Percentiles rank a stretch among this genome's conserved stretches.
Conservation (phyloP, 2,329 filamentous ascomycete species). For the Cladobotryum protrusum region DNA sequence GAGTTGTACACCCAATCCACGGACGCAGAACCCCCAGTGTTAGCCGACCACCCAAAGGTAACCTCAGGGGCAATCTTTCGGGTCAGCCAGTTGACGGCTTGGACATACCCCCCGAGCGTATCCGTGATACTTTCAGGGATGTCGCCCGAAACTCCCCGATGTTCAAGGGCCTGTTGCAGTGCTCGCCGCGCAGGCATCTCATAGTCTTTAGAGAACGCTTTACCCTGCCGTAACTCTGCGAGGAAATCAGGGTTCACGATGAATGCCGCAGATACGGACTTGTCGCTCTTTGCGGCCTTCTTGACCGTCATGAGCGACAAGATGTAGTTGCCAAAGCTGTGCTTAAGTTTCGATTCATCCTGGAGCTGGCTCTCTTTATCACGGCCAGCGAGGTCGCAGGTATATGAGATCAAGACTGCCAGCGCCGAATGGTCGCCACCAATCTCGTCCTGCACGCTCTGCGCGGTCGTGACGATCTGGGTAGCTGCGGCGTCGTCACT, state of each 20-base stretch:
- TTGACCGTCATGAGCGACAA: conserved; percentile 3
- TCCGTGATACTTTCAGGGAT: background rate
- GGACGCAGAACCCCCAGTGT: conserved; percentile 3
- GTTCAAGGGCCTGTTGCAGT: background rate
- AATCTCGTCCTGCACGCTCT: background rate
- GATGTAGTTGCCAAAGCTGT: conserved; percentile 7
- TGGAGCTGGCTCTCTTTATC: background rate
- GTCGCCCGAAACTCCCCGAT: background rate
- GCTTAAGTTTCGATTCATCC: background rate
- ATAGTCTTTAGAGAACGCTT: background rate
- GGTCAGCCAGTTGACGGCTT: conserved; percentile 7
- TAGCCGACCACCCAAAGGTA: conserved; percentile 7
- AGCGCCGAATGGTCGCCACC: background rate
- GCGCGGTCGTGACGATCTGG: background rate
- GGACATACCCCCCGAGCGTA: conserved; percentile 1
- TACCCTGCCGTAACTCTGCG: conserved; percentile 2
- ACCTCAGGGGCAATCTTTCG: background rate
- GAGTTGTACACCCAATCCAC: background rate
- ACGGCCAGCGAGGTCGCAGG: conserved; percentile 2
- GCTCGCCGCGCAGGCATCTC: background rate
- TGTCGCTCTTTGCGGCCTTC: background rate
- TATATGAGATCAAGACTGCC: conserved; percentile 7
- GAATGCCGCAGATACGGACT: background rate
- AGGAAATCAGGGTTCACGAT: conserved; percentile 8
- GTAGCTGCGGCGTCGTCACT: background rate